These are phyloP conservation scores for Earliella scabrosa DNA, from an alignment of 1,284 basidiomycete genomes.

Conservation along the genomic window DNA sequence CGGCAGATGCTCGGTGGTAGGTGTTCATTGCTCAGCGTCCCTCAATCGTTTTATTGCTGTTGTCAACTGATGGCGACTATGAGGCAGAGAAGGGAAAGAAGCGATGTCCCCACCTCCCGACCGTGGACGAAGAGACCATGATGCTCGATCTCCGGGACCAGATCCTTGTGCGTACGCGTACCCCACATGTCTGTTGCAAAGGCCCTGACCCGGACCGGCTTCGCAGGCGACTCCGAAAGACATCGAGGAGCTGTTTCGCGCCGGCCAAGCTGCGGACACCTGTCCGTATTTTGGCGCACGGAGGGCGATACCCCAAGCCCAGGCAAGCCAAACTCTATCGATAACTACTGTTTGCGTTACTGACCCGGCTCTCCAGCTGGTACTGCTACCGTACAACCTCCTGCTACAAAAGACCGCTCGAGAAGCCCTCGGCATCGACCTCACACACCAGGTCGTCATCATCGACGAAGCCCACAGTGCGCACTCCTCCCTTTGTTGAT, in stretches of 20 bases:
- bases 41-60: too few relatives aligned
- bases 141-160: conserved; percentile 91
- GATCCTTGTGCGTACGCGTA: conserved; percentile 65
- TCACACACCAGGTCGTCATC: conserved; percentile 85
- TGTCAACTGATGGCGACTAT: neutral
- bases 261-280: conserved; percentile 68
- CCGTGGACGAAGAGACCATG: conserved; percentile 67
- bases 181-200: too few relatives aligned
- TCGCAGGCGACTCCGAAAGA: conserved; percentile 92
- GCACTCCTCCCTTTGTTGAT: conserved; percentile 33
- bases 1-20: conserved; percentile 84
- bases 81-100: conserved; percentile 57
- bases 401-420: conserved; percentile 85
- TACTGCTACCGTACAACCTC: conserved; percentile 94
- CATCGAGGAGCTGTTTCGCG: conserved; percentile 88
- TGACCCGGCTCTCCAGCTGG: conserved; percentile 54
- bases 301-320: conserved; percentile 86
- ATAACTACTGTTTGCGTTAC: neutral
- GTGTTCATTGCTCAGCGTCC: conserved; percentile 19
- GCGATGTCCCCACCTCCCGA: conserved; percentile 86
- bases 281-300: conserved; percentile 97
- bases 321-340: conserved; percentile 55
- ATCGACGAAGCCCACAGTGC: conserved; percentile 97
- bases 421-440: conserved; percentile 85
- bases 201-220: too few relatives aligned